These are phyloP conservation scores for Sporothrix schenckii DNA, from an alignment of 2,329 filamentous ascomycete genomes.

Conservation along the genomic window DNA sequence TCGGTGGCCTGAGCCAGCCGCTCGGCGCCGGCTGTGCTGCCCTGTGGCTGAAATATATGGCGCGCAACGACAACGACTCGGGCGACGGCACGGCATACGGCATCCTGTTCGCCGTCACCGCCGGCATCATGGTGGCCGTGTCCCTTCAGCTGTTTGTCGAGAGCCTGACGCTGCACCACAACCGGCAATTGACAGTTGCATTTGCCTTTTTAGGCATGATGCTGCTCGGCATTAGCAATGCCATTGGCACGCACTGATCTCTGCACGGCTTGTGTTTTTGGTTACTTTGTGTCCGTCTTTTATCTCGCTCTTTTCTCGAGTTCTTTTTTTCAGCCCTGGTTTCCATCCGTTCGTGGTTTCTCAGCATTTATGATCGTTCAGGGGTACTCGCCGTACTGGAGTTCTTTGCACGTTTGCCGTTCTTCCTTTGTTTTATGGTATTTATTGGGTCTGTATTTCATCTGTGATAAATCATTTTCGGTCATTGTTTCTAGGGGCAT, in stretches of 20 bases:
- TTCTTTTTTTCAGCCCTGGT: background rate
- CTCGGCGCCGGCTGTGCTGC: slow-evolving; percentile 82
- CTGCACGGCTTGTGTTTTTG: background rate
- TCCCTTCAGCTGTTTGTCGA: slow-evolving; percentile 87
- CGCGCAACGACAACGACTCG: slow-evolving; percentile 54
- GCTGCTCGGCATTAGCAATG: slow-evolving; percentile 80
- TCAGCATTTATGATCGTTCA: background rate
- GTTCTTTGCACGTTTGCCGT: background rate
- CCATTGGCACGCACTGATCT: slow-evolving; percentile 64
- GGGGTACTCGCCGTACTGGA: background rate
- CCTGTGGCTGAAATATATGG: slow-evolving; percentile 77
- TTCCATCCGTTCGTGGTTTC: background rate
- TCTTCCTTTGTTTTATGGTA: background rate
- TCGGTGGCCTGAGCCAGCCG: slow-evolving; percentile 87
- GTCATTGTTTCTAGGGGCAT: background rate
- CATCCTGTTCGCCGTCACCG: slow-evolving; percentile 82
- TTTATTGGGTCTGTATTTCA: background rate
- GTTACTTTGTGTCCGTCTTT: background rate
- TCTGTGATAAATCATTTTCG: background rate
- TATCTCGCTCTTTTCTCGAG: background rate
- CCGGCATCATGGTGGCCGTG: slow-evolving; percentile 95
- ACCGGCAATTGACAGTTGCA: slow-evolving; percentile 72
- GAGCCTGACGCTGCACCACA: slow-evolving; percentile 79
- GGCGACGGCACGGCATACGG: slow-evolving; percentile 68
- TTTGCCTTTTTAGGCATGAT: slow-evolving; percentile 88